Conservation (phyloP, 805 yeast species). For the Zygosaccharomyces siamensis region DNA sequence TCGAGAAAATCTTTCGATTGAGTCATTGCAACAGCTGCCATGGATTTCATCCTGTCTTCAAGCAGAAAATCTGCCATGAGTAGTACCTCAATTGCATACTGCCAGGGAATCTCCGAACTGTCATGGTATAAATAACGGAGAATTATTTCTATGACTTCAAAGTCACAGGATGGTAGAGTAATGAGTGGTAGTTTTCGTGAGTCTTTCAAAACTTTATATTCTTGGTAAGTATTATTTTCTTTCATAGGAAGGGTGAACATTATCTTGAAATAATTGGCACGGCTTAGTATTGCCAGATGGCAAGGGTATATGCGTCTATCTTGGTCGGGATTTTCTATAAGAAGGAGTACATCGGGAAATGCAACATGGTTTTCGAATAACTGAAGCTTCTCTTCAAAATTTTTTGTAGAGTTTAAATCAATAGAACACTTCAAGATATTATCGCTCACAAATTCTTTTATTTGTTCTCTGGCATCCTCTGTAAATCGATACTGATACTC, state of each 20-base stretch:
- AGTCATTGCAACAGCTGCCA: constrained; percentile 48
- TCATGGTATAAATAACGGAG: constrained; percentile 59
- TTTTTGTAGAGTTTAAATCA: not conserved
- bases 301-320: constrained; percentile 48
- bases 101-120: constrained; percentile 46
- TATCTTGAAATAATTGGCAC: constrained; percentile 60
- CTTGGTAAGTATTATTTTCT: constrained; percentile 27
- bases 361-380: constrained; percentile 8
- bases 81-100: constrained; percentile 51
- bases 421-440: constrained; percentile 16
- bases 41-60: constrained; percentile 58
- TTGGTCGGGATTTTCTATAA: constrained; percentile 31
- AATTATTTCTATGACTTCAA: constrained; percentile 45
- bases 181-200: constrained; percentile 26
- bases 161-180: constrained; percentile 21
- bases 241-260: constrained; percentile 53
- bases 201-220: not conserved
- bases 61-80: constrained; percentile 52
- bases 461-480: constrained; percentile 26
- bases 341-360: constrained; percentile 47
- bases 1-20: constrained; percentile 30
- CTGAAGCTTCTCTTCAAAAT: not conserved
- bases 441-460: constrained; percentile 23
- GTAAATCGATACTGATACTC: constrained; percentile 33
- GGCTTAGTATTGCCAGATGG: constrained; percentile 53